A percentile compares a stretch with the other conserved stretches of the same genome.
phyloP scores from a whole-genome alignment of 768 basidiomycete genomes.

The Psilocybe tampanensis region DNA sequence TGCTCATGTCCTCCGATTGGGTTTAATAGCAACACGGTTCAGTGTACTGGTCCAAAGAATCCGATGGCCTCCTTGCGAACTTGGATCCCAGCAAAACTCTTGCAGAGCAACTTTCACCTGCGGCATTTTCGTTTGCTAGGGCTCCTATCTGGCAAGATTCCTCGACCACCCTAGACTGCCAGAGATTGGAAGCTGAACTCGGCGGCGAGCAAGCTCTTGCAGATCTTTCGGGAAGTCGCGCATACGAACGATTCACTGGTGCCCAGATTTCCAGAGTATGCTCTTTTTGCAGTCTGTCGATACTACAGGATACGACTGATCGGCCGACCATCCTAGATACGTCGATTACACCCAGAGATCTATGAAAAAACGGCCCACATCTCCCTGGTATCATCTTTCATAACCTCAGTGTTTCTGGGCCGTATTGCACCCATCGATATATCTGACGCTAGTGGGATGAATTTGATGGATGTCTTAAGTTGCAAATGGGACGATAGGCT shows the following conservation, averaged over 20 bases:
- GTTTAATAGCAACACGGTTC: constrained; percentile 80
- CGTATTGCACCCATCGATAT: constrained; percentile 79
- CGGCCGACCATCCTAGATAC: constrained; percentile 45
- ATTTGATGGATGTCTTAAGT: constrained; percentile 76
- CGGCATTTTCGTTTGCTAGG: constrained; percentile 66
- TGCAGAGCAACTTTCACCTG: constrained; percentile 57
- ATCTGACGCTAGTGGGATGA: constrained; percentile 92
- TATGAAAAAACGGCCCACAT: constrained; percentile 68
- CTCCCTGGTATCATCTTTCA: constrained; percentile 81
- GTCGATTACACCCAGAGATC: constrained; percentile 49
- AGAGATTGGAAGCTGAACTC: constrained; percentile 61
- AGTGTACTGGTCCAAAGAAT: constrained; percentile 74
- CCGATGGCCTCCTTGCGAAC: constrained; percentile 50
- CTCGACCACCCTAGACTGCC: constrained; percentile 77
- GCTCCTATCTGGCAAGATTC: constrained; percentile 94
- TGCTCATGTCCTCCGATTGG: not conserved
- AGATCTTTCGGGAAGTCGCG: constrained; percentile 77
- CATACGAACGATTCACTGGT: constrained; percentile 89
- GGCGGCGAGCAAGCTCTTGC: constrained; percentile 76
- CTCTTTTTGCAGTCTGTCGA: not conserved
- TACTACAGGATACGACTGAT: not conserved
- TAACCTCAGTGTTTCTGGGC: constrained; percentile 82
- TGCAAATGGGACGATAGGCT: constrained; percentile 75
- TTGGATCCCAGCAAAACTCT: constrained; percentile 56
- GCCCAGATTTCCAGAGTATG: constrained; percentile 78